Evolutionary conservation across 176 grass and related monocot species (phyloP).

Genomic region (Bonia amplexicaulis): DNA sequence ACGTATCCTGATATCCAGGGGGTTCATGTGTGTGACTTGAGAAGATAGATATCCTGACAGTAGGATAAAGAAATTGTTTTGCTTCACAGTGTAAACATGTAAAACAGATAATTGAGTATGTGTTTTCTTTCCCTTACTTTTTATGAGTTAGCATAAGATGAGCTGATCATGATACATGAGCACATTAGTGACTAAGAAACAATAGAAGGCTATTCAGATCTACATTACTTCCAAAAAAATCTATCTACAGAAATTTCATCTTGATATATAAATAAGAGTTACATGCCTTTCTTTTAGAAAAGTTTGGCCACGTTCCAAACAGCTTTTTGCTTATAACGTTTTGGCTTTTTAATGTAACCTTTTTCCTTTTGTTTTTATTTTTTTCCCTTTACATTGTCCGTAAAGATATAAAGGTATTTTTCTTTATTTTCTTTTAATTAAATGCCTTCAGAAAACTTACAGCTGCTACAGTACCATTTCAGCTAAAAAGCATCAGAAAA

Average conservation of each 20-base stretch:
- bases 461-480: too few species aligned
- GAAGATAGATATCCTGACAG: slow-evolving; percentile 17
- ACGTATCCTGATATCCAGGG: not conserved
- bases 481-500: too few species aligned
- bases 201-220: not conserved
- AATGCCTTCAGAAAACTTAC: too few species aligned
- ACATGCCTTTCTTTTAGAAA: not conserved
- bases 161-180: not conserved
- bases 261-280: not conserved
- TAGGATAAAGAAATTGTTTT: not conserved
- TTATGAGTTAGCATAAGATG: not conserved
- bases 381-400: too few species aligned
- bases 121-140: not conserved
- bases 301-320: too few species aligned
- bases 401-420: too few species aligned
- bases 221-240: not conserved
- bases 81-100: not conserved
- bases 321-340: too few species aligned
- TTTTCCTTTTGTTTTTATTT: too few species aligned
- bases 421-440: too few species aligned
- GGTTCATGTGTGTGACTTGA: not conserved
- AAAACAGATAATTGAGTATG: not conserved
- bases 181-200: not conserved
- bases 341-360: too few species aligned
- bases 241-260: not conserved